A percentile compares a stretch with the other conserved stretches of the same genome.
These are phyloP conservation scores for Macrophomina phaseolina DNA, from an alignment of 2,329 filamentous ascomycete genomes.

Conservation along the genomic window DNA sequence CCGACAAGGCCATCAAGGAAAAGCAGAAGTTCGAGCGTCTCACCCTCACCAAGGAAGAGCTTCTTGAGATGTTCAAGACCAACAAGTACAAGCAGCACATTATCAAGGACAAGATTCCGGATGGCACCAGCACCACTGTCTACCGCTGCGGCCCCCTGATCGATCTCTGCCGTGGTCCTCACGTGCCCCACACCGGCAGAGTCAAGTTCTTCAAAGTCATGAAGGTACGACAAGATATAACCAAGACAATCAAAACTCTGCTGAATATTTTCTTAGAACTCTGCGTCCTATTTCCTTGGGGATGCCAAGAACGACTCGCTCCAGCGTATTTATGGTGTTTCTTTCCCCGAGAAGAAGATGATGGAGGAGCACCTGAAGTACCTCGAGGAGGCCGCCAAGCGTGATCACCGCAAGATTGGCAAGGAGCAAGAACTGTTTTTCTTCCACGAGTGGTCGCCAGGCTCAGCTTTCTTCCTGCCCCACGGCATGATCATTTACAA, in stretches of 20 bases:
- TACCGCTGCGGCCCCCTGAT: conserved; percentile 94
- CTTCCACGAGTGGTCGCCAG: conserved; percentile 93
- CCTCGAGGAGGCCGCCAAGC: conserved; percentile 96
- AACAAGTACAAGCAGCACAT: conserved; percentile 99
- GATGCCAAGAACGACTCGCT: conserved; percentile 93
- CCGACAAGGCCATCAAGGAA: conserved; percentile 88
- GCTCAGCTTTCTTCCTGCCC: conserved; percentile 89
- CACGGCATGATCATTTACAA: conserved; percentile 95
- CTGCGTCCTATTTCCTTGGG: conserved; percentile 89
- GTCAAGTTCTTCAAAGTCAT: conserved; percentile 95
- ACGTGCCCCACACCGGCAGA: conserved; percentile 89
- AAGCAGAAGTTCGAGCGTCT: conserved; percentile 94
- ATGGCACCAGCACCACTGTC: conserved; percentile 89
- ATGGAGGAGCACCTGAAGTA: conserved; percentile 94
- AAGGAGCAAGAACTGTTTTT: conserved; percentile 97
- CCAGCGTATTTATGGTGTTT: conserved; percentile 95
- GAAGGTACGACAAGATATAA: conserved; percentile 59
- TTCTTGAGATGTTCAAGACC: conserved; percentile 95
- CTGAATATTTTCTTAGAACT: conserved; percentile 55
- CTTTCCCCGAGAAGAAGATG: conserved; percentile 95
- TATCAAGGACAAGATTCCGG: conserved; percentile 88
- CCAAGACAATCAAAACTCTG: not conserved
- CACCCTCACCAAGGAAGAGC: conserved; percentile 85
- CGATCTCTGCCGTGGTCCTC: conserved; percentile 92
- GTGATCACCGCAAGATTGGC: conserved; percentile 92